phyloP scores from a whole-genome alignment of 73 alveolate genomes.

The Effrenium voratum region DNA sequence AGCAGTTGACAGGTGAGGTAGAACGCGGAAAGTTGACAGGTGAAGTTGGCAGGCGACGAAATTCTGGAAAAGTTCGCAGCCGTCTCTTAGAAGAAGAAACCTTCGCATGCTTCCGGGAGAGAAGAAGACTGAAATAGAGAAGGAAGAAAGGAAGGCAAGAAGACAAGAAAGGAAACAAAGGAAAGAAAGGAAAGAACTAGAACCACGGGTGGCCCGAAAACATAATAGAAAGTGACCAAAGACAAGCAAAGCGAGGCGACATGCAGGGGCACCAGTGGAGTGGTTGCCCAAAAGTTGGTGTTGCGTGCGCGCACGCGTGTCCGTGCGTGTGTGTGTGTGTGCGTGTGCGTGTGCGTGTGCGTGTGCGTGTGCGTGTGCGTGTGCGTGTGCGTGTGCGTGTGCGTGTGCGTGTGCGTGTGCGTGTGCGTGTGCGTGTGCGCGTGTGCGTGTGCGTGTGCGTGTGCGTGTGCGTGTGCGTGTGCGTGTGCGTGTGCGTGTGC shows the following conservation, averaged over 20 bases:
- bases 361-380: conserved; percentile 42
- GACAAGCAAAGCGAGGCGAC: neutral
- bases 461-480: neutral
- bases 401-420: conserved; percentile 32
- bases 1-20: too few species aligned
- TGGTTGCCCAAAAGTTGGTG: neutral
- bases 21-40: too few species aligned
- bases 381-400: conserved; percentile 42
- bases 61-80: too few species aligned
- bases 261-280: neutral
- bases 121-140: neutral
- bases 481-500: neutral
- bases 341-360: conserved; percentile 44
- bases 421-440: conserved; percentile 29
- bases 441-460: neutral
- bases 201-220: neutral
- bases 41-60: too few species aligned
- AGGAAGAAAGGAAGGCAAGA: neutral
- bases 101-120: neutral
- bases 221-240: neutral
- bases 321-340: neutral
- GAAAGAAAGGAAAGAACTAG: neutral
- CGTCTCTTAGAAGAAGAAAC: too few species aligned
- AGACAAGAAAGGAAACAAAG: neutral
- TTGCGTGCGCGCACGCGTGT: neutral